Evolutionary conservation across 2,329 filamentous ascomycete genomes (phyloP).

Genomic region (Pyricularia pennisetigena): DNA sequence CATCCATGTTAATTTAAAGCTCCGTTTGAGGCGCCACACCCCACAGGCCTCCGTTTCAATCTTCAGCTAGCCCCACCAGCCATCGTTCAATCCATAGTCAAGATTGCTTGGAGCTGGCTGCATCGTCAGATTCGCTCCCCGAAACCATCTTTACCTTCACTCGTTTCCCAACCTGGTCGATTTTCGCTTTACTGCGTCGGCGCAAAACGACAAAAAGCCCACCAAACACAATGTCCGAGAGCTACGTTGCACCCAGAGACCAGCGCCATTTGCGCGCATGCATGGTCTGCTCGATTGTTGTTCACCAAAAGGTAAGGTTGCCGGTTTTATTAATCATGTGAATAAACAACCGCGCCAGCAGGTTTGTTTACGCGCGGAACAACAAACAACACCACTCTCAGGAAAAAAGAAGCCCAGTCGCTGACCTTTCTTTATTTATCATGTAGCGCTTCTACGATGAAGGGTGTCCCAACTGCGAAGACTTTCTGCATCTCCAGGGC

Average conservation of each 20-base stretch:
- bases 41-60: not conserved
- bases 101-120: not conserved
- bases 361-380: not conserved
- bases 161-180: not conserved
- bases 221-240: slow-evolving; percentile 33
- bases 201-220: not conserved
- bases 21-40: not conserved
- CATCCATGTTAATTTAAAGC: not conserved
- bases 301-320: slow-evolving; percentile 58
- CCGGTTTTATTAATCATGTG: slow-evolving; percentile 9
- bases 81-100: not conserved
- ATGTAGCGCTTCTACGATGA: slow-evolving; percentile 69
- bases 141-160: not conserved
- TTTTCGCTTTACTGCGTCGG: not conserved
- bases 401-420: slow-evolving; percentile 1
- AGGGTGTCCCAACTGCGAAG: slow-evolving; percentile 95
- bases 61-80: not conserved
- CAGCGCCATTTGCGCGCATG: slow-evolving; percentile 87
- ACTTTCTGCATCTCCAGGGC: slow-evolving; percentile 74
- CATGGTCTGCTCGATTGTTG: slow-evolving; percentile 97
- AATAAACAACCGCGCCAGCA: no score
- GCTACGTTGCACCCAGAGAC: slow-evolving; percentile 64
- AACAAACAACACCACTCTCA: not conserved
- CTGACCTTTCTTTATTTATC: not conserved
- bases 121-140: not conserved